phyloP scores from a whole-genome alignment of 805 yeast genomes.

The Ogataea methanolica region DNA sequence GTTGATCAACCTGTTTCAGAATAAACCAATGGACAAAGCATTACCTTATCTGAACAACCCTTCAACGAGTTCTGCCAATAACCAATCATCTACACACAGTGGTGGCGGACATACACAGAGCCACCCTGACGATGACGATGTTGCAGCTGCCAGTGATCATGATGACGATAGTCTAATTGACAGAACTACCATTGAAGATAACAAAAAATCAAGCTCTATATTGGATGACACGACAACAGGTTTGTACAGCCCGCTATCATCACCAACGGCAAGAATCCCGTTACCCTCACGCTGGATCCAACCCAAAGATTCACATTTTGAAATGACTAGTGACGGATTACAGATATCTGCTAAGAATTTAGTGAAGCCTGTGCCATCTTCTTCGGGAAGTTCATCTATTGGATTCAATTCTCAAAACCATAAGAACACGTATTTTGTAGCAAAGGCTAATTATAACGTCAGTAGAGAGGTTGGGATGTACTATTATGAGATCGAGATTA shows the following conservation, averaged over 20 bases:
- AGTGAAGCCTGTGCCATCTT: conserved; percentile 9
- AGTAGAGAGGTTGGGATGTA: conserved; percentile 40
- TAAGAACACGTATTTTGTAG: conserved; percentile 14
- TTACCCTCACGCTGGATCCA: conserved; percentile 26
- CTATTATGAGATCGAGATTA: conserved; percentile 46
- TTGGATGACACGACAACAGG: not conserved
- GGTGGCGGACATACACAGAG: not conserved
- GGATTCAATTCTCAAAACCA: conserved; percentile 7
- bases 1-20: conserved; percentile 10
- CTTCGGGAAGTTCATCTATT: conserved; percentile 1
- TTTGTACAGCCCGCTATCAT: not conserved
- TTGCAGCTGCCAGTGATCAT: not conserved
- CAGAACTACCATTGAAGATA: conserved; percentile 8
- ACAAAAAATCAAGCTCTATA: not conserved
- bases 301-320: conserved; percentile 15
- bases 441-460: conserved; percentile 33
- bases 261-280: conserved; percentile 4
- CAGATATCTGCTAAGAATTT: conserved; percentile 21
- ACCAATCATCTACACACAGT: not conserved
- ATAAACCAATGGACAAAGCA: conserved; percentile 3
- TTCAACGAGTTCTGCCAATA: not conserved
- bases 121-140: conserved; percentile 1
- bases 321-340: conserved; percentile 18
- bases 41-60: not conserved
- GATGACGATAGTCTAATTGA: conserved; percentile 7